Conservation (phyloP, 2,329 filamentous ascomycete genomes). For the Trichoderma lentiforme region DNA sequence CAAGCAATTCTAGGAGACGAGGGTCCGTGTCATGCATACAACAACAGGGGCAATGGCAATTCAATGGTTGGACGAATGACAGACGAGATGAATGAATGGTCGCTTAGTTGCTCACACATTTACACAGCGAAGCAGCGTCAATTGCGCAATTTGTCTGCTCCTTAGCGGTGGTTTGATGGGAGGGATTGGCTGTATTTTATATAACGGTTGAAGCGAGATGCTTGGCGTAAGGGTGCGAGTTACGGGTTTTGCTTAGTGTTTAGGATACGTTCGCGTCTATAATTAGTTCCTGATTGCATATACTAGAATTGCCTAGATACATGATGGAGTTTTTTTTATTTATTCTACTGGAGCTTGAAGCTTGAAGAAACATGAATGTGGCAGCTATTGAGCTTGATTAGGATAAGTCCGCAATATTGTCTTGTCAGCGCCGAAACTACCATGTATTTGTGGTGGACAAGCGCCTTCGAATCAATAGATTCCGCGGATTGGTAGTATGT, state of each 20-base stretch:
- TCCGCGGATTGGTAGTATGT: not conserved
- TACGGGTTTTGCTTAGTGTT: not conserved
- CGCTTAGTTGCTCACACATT: not conserved
- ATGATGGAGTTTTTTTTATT: not conserved
- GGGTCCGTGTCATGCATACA: not conserved
- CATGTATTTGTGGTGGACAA: not conserved
- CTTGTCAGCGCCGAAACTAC: not conserved
- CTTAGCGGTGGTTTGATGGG: not conserved
- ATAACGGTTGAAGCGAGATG: not conserved
- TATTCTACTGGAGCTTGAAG: not conserved
- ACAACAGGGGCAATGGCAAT: not conserved
- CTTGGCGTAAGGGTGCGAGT: conserved; percentile 10
- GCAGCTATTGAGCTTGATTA: not conserved
- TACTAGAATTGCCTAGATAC: not conserved
- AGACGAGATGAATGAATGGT: not conserved
- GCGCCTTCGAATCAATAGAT: not conserved
- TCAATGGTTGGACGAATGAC: not conserved
- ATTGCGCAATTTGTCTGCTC: not conserved
- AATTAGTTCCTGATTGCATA: not conserved
- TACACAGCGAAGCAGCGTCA: not conserved
- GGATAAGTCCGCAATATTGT: not conserved
- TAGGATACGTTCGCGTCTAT: conserved; percentile 8
- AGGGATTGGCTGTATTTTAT: not conserved
- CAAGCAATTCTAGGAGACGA: conserved; percentile 32
- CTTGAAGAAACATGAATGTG: not conserved